A percentile compares a stretch with the other conserved stretches of the same genome.
Conservation (phyloP, 805 yeast species). For the Komagataella phaffii region DNA sequence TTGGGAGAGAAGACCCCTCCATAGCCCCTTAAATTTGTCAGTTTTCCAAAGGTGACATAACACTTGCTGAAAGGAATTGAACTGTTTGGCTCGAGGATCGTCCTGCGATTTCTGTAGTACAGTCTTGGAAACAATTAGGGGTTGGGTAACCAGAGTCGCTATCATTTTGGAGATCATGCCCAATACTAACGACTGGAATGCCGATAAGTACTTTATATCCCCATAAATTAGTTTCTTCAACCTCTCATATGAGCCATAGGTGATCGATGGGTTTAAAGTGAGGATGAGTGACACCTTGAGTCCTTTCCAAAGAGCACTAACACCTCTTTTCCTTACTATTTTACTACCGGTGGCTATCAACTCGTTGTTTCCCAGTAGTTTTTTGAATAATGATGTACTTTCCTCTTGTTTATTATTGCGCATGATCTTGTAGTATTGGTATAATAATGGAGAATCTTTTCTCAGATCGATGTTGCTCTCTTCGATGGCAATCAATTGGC, state of each 20-base stretch:
- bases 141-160: slow-evolving; percentile 75
- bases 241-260: slow-evolving; percentile 71
- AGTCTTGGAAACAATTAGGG: slow-evolving; percentile 74
- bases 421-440: neutral
- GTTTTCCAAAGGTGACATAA: slow-evolving; percentile 41
- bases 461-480: neutral
- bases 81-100: slow-evolving; percentile 20
- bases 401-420: neutral
- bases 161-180: slow-evolving; percentile 75
- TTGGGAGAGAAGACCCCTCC: slow-evolving; percentile 77
- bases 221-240: slow-evolving; percentile 38
- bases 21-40: slow-evolving; percentile 56
- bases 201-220: slow-evolving; percentile 28
- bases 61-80: slow-evolving; percentile 50
- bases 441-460: neutral
- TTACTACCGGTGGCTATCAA: slow-evolving; percentile 31
- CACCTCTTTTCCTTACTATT: slow-evolving; percentile 49
- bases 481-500: slow-evolving; percentile 1
- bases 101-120: slow-evolving; percentile 45
- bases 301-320: slow-evolving; percentile 72
- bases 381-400: neutral
- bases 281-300: slow-evolving; percentile 67
- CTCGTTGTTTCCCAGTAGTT: neutral
- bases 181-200: slow-evolving; percentile 51
- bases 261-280: slow-evolving; percentile 75